Base-by-base conservation (phyloP, 495 filamentous ascomycete genomes). In the Bathelium albidoporum region DNA sequence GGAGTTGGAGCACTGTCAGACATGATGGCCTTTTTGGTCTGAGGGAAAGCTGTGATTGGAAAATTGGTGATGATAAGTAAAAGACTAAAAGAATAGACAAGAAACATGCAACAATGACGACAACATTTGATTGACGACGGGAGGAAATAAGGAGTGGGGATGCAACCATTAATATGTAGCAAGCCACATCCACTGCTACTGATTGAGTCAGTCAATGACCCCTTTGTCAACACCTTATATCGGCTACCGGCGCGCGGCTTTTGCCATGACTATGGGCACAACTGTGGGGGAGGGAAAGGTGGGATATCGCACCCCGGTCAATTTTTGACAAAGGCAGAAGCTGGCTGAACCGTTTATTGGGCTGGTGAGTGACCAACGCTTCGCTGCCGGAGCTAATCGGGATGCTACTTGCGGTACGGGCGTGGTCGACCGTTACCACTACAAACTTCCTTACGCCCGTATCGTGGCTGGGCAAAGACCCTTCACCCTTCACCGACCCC, bases 391-490 rank as follows among this genome's bases (percentile, higher is more conserved):
- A 55, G 49, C 49, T 55, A 55, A 55, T 55, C 49, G 49, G 49
- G 24, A 55, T 55, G 7, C 1, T 29, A 5, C 4, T 49, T 10
- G 24, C 49, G 49, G 49, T 55, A 29, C 49, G 20, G 16, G 20
- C 49, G 2, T 55, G 2, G 7, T 55, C 49, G 9, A 55, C 16
- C 20, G 11, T 24, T 26, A 55, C 49, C 7, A 55, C 20, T 55
- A 16, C 49, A 29, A 55, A 55, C 49, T 55, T 55, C 49, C 49
- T 55, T 55, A 55, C 49, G 49, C 49, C 49, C 49, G 49, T 55
- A 55, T 7, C 49, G 22, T 26, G 49, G 4, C 22, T 49, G 18
- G 3, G 22, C 24, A 29, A 24, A 55, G 49, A 55, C 20, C 49
- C n/a, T 29, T 39, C 34, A 9, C n/a, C 24, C 10, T 55, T 55